Evolutionary conservation across 2,329 filamentous ascomycete species (phyloP).

Genomic region (Cladorrhinum sp.): DNA sequence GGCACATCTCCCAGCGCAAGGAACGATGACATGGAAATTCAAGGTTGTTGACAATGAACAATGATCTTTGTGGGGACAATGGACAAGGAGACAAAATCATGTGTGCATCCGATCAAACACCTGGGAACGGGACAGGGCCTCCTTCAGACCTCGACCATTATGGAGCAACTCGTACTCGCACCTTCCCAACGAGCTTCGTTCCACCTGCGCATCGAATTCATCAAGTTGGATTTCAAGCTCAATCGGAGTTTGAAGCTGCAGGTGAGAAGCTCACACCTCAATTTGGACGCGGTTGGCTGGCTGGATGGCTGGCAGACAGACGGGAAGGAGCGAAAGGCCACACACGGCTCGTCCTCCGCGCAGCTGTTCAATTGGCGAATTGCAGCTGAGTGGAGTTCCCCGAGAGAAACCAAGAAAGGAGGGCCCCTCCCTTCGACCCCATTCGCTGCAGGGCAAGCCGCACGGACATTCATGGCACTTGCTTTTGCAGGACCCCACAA

Average conservation of each 20-base stretch:
- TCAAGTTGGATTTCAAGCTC: background rate
- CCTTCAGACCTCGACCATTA: too few species aligned
- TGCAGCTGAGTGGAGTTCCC: constrained; percentile 6
- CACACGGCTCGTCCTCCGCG: constrained; percentile 16
- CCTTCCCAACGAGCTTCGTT: background rate
- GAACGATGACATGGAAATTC: background rate
- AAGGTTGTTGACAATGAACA: background rate
- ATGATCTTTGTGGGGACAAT: background rate
- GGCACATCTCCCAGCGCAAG: background rate
- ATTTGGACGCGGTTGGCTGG: background rate
- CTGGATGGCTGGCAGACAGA: constrained; percentile 4
- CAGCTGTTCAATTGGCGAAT: constrained; percentile 16
- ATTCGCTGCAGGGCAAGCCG: constrained; percentile 20
- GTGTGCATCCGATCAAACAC: background rate
- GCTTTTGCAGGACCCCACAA: constrained; percentile 16
- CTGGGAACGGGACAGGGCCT: background rate
- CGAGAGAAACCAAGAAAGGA: background rate
- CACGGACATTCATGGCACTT: constrained; percentile 25
- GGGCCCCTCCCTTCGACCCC: constrained; percentile 7
- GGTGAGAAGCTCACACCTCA: background rate
- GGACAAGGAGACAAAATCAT: background rate
- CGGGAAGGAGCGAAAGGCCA: constrained; percentile 16
- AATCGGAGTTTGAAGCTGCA: background rate
- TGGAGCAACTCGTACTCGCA: too few species aligned
- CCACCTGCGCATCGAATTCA: too few species aligned